phyloP scores from a whole-genome alignment of 2,329 filamentous ascomycete species.

The Colletotrichum eremochloae region DNA sequence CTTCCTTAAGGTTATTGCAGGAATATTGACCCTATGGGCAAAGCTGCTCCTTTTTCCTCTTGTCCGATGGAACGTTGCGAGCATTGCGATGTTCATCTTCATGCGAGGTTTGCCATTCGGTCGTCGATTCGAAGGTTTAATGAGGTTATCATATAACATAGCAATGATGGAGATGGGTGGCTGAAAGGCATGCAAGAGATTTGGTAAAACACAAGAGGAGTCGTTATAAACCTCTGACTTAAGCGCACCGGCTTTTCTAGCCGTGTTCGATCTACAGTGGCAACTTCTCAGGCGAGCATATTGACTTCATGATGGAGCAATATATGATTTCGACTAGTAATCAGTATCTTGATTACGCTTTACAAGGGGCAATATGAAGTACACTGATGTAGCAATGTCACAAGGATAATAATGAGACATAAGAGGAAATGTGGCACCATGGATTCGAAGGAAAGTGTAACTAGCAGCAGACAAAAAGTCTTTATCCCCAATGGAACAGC shows the following conservation, averaged over 20 bases:
- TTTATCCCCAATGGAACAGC: too few species aligned
- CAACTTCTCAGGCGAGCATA: not conserved
- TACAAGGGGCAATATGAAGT: too few species aligned
- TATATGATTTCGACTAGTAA: too few species aligned
- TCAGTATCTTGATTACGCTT: too few species aligned
- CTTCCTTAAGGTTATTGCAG: not conserved
- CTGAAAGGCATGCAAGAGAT: too few species aligned
- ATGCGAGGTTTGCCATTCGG: not conserved
- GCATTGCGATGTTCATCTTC: not conserved
- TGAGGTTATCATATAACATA: not conserved
- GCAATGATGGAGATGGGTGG: not conserved
- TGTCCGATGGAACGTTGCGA: slow-evolving; percentile 1
- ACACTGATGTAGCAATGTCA: too few species aligned
- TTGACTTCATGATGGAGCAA: not conserved
- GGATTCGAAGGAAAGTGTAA: too few species aligned
- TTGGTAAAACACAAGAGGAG: too few species aligned
- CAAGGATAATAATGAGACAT: too few species aligned
- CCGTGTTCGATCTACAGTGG: not conserved
- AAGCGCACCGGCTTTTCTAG: not conserved
- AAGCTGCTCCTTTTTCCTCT: not conserved
- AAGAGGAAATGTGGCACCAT: too few species aligned
- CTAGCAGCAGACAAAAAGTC: too few species aligned
- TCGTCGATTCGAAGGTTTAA: not conserved
- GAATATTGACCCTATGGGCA: not conserved
- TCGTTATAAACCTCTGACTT: not conserved